Percentiles rank a stretch among this genome's conserved stretches.
These are phyloP conservation scores for Cyberlindnera amylophila DNA, from an alignment of 805 yeast species.

Conservation along the genomic window DNA sequence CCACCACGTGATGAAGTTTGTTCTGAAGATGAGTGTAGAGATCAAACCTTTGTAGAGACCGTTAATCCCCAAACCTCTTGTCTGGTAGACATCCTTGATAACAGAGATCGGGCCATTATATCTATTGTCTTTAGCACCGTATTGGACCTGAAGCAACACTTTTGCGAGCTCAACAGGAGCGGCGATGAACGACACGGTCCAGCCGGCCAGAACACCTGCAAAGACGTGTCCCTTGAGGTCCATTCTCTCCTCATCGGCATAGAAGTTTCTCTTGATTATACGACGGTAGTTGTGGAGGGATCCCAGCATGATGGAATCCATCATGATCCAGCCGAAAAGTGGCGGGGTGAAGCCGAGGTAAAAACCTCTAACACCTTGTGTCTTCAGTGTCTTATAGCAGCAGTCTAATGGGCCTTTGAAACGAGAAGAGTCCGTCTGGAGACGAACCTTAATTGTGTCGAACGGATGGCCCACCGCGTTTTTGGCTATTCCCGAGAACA, in stretches of 20 bases:
- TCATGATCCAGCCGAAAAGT: conserved; percentile 85
- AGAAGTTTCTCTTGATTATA: conserved; percentile 59
- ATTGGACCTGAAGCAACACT: conserved; percentile 86
- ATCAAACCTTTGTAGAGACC: conserved; percentile 78
- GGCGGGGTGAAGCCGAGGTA: conserved; percentile 94
- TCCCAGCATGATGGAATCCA: conserved; percentile 91
- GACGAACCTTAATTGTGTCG: conserved; percentile 83
- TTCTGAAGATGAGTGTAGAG: conserved; percentile 85
- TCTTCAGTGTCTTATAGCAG: conserved; percentile 60
- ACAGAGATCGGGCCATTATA: conserved; percentile 84
- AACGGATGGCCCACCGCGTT: conserved; percentile 92
- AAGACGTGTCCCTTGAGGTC: conserved; percentile 72
- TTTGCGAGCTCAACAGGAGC: conserved; percentile 91
- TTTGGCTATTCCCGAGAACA: conserved; percentile 82
- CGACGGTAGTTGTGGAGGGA: conserved; percentile 75
- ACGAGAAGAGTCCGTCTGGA: conserved; percentile 70
- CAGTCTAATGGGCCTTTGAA: conserved; percentile 85
- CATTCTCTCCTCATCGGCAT: conserved; percentile 52
- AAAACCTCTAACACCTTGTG: conserved; percentile 77
- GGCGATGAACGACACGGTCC: conserved; percentile 93
- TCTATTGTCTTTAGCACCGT: conserved; percentile 63
- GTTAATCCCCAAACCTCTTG: conserved; percentile 51
- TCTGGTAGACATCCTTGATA: conserved; percentile 49
- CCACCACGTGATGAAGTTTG: conserved; percentile 91
- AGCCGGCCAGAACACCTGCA: conserved; percentile 78